Base-by-base conservation (phyloP, 495 filamentous ascomycete species). In the Viridothelium virens region DNA sequence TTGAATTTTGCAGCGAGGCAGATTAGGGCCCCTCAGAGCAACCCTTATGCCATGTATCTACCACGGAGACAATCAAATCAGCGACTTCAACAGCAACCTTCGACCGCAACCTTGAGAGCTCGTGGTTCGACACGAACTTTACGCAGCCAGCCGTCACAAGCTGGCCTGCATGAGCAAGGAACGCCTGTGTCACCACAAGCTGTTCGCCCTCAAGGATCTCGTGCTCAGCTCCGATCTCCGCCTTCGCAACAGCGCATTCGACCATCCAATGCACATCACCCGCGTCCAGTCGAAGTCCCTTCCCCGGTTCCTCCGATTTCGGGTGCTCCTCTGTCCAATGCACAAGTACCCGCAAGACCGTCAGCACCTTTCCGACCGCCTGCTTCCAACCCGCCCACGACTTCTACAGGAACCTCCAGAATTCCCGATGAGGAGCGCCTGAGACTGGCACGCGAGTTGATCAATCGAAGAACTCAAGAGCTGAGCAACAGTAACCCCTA, bases 1-100 rank as follows among this genome's bases (percentile, higher is more conserved):
- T 56, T 74, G 4, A 70, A 70, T 53, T 62, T 73, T 33, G 64
- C 62, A 25, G 65, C 62, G 16, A 69, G 71, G 37, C 61, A 70
- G 2, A 65, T 74, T 44, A 65, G 63, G 61, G 38, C 50, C 6
- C 9, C 36, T 56, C 53, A 64, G 61, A 66, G 50, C 61, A 74
- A 74, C 38, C 70, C 72, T 2, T 70, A 68, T 66, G 67, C 65
- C 9, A 48, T 70, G 38, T 72, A 67, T 64, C 56, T 69, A 14
- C 67, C 68, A 25, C 67, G 25, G 10, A 70, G 73, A n/a, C 71
- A 50, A 34, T 73, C 73, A 2, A 72, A 66, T 18, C 66, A 66
- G 4, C 65, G 61, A 12, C 64, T 74, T 1, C 65, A 71, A 37
- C 71, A 74, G n/a, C 73, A 74, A 67, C 66, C 73, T 7, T 74